Conservation (phyloP, 2,329 filamentous ascomycete genomes). For the Cytospora piceae region DNA sequence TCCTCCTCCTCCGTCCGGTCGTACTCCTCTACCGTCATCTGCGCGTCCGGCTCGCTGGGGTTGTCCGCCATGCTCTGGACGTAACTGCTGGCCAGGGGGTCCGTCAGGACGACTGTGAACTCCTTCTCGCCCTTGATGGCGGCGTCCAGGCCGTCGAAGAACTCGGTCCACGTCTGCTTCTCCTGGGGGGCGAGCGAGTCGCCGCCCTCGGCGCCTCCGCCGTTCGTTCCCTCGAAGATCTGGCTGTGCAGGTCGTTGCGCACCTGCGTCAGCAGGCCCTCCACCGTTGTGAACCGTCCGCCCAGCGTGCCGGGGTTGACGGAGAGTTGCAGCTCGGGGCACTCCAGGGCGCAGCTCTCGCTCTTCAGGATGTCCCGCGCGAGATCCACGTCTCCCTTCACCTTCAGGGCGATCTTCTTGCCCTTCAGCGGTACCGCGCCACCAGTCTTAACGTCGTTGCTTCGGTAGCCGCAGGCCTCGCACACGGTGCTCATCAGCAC, state of each 20-base stretch:
- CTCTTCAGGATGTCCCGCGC: conserved; percentile 94
- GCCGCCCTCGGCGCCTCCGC: conserved; percentile 59
- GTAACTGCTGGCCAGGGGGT: conserved; percentile 91
- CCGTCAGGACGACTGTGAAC: conserved; percentile 82
- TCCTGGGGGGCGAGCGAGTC: conserved; percentile 74
- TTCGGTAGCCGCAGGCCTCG: conserved; percentile 88
- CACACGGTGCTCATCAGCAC: conserved; percentile 94
- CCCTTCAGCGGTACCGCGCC: conserved; percentile 88
- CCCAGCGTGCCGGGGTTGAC: conserved; percentile 94
- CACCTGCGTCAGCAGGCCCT: conserved; percentile 90
- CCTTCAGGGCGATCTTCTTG: conserved; percentile 77
- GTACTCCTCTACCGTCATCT: conserved; percentile 82
- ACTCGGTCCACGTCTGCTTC: conserved; percentile 74
- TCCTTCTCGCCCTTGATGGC: conserved; percentile 80
- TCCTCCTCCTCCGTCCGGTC: conserved; percentile 88
- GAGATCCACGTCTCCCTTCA: conserved; percentile 73
- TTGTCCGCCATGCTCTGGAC: conserved; percentile 86
- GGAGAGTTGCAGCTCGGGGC: conserved; percentile 82
- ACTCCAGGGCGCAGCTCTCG: conserved; percentile 85
- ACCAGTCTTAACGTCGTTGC: conserved; percentile 97
- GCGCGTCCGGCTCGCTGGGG: conserved; percentile 69
- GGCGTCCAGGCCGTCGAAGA: conserved; percentile 75
- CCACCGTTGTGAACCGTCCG: conserved; percentile 94
- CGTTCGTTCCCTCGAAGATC: conserved; percentile 84
- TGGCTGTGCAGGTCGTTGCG: conserved; percentile 85